Evolutionary conservation across 2,329 filamentous ascomycete species (phyloP).

Genomic region (Ceratocystis variospora): DNA sequence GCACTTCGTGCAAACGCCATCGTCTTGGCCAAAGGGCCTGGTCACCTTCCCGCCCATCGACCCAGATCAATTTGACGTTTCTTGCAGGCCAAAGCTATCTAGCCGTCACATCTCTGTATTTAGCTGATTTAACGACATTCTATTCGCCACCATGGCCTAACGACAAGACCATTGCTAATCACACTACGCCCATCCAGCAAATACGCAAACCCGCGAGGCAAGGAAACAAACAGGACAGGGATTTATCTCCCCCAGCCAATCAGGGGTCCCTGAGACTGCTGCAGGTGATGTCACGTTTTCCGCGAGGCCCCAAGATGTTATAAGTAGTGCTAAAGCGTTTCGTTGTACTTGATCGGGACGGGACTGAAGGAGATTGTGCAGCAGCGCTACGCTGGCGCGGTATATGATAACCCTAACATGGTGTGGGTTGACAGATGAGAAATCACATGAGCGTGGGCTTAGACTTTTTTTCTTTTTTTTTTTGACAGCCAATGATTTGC

Average conservation of each 20-base stretch:
- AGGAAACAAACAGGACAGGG: not conserved
- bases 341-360: not conserved
- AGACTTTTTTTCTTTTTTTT: not conserved
- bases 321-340: not conserved
- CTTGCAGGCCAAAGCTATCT: too few relatives aligned
- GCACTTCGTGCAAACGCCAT: too few relatives aligned
- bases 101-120: too few relatives aligned
- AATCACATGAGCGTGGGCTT: not conserved
- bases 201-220: too few relatives aligned
- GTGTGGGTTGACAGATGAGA: not conserved
- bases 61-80: too few relatives aligned
- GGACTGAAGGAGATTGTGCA: not conserved
- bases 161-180: not conserved
- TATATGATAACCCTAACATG: not conserved
- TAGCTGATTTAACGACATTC: too few relatives aligned
- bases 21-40: too few relatives aligned
- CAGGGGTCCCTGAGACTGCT: not conserved
- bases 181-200: not conserved
- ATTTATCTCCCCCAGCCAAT: not conserved
- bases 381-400: not conserved
- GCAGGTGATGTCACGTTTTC: not conserved
- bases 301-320: not conserved
- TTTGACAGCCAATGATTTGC: not conserved
- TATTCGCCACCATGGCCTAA: not conserved
- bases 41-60: too few relatives aligned